Evolutionary conservation across 495 filamentous ascomycete genomes (phyloP), one percentile per base, ranked within the genome.

Genomic region (Penicillium arizonense): DNA sequence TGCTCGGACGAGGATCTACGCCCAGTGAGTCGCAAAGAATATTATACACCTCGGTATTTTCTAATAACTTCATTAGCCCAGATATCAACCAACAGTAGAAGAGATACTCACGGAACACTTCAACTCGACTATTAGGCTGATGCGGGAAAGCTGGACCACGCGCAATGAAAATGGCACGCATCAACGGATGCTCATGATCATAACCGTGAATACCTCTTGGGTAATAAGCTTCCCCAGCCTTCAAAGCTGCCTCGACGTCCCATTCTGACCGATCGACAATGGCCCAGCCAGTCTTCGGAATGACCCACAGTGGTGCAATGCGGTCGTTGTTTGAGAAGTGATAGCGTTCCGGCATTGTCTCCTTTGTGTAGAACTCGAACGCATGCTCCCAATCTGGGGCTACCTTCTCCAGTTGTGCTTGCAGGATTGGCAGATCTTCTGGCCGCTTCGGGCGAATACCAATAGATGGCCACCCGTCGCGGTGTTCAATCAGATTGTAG

Each of bases 11-110:
- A 0, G 86, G 85, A 6, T 64, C 56, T 44, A 96, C 72, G 5
- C 84, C 85, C 30, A 97, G 64, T 2, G 87, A 88, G 59, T 96
- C 90, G 61, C 91, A 97, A 30, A 99, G 66, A 44, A 97, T 88
- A 57, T 96, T 95, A 64, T 97, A 97, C 1, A 99, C 89, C 57
- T 99, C 91, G 50, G 78, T 89, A 54, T 99, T 99, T 82, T 94
- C 87, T 90, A 23, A 8, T 0, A 6, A 12, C 47, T 39, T 44
- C 53, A 50, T 52, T 33, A 50, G 20, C 42, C 24, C 16, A 26
- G 24, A 16, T 50, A 7, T 1, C 23, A 41, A 23, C 9, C 16
- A 38, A 28, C 14, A 20, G 36, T 5, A 3, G 12, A 33, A 5
- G 5, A 26, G 21, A 3, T 5, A 82, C 89, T 81, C 77, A 94